Conservation (phyloP, 495 filamentous ascomycete genomes). For the Penicillium macrosclerotiorum region DNA sequence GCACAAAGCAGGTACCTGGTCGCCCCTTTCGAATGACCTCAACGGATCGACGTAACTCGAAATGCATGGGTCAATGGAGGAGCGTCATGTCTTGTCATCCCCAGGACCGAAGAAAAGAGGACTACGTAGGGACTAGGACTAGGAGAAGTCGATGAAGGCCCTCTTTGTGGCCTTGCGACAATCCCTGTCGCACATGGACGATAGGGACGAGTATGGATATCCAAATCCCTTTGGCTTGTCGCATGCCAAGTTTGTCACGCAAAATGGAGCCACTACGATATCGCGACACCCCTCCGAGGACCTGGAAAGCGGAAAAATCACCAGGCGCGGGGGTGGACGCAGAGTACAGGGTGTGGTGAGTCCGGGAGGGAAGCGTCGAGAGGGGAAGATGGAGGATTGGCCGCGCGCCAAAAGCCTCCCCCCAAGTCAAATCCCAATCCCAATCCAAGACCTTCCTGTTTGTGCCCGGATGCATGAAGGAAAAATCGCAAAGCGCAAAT, state of each 20-base stretch:
- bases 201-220: slow-evolving; percentile 16
- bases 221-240: slow-evolving; percentile 17
- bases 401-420: too few relatives aligned
- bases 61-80: too few relatives aligned
- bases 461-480: background rate
- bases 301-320: background rate
- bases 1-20: slow-evolving; percentile 19
- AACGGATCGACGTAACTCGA: slow-evolving; percentile 10
- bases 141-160: too few relatives aligned
- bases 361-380: background rate
- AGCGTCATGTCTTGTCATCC: too few relatives aligned
- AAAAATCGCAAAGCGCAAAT: slow-evolving; percentile 2
- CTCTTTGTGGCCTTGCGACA: too few relatives aligned
- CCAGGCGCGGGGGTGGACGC: slow-evolving; percentile 1
- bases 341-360: slow-evolving; percentile 1
- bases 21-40: slow-evolving; percentile 7
- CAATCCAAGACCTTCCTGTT: background rate
- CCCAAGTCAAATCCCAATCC: too few relatives aligned
- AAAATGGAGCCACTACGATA: background rate
- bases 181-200: slow-evolving; percentile 17
- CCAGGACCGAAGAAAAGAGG: too few relatives aligned
- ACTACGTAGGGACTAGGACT: too few relatives aligned
- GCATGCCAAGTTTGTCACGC: slow-evolving; percentile 15
- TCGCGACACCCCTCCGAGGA: slow-evolving; percentile 14
- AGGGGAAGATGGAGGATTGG: too few relatives aligned